Base-by-base conservation (phyloP, 2,329 filamentous ascomycete species). In the Pyrenophora graminea region DNA sequence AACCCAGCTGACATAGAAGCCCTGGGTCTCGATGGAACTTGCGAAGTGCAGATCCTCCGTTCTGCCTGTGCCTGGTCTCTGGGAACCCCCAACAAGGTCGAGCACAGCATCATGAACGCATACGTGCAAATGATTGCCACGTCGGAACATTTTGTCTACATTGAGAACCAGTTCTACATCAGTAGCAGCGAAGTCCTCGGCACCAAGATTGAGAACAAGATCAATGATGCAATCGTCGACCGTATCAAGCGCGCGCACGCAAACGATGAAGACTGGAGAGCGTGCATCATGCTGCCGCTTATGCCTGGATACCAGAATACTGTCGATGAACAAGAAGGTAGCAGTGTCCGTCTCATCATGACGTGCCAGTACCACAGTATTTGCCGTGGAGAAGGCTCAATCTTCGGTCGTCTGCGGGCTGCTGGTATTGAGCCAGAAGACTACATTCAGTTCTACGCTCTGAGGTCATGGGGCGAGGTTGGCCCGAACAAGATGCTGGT, bases 271-370 rank as follows among this genome's bases (percentile, higher is more conserved):
- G 86, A 91, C 47, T 99, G 94, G 94, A 87, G 90, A 57, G 91
- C 89, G 33, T 87, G 91, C 53, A 88, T 97, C 58, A 76, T 97
- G 55, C 95, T 99, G 52, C 94, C 94, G 1, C 80, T 99, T 27
- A 95, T 99, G 86, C 94, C 94, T n/a, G 94, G 94, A 2, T 99
- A 97, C 75, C 92, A 97, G 74, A 97, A 96, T 67, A 95, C 91
- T 0, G 93, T 99, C 17, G 91, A 96, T 62, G 87, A 91, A 59
- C 90, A 94, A 64, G 93, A 97, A 61, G 94, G 94, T 34, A 96
- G 90, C 31, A 97, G 92, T 74, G 89, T 99, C 36, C 87, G 94
- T 48, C 77, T 97, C 56, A 99, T 97, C 71, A 91, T 99, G 84
- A 91, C 96, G 74, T 97, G 92, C 69, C 94, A 99, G 74, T 97